Evolutionary conservation across 176 grass and related monocot species (phyloP).

Genomic region (Oryza punctata): DNA sequence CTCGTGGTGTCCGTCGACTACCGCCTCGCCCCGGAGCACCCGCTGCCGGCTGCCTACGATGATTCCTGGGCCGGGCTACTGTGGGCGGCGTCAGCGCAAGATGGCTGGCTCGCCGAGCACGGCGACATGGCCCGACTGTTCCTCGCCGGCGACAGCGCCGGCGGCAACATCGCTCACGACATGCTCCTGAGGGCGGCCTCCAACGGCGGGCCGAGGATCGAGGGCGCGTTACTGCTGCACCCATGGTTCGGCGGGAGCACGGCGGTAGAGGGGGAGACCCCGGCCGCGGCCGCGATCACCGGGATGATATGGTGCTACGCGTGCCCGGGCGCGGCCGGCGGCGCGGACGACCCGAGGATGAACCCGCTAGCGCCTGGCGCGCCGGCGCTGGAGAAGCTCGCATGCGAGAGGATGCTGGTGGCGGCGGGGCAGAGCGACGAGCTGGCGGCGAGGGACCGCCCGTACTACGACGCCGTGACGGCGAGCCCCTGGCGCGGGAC

Average conservation of each 20-base stretch:
- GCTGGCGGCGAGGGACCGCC: conserved; percentile 23
- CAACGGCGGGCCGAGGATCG: conserved; percentile 22
- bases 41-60: conserved; percentile 56
- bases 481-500: not conserved
- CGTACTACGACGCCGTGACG: conserved; percentile 31
- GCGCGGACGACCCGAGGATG: conserved; percentile 47
- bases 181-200: conserved; percentile 25
- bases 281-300: not conserved
- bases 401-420: conserved; percentile 44
- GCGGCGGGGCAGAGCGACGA: conserved; percentile 28
- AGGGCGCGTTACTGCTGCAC: conserved; percentile 49
- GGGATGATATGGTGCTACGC: conserved; percentile 45
- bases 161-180: conserved; percentile 74
- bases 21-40: conserved; percentile 63
- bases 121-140: conserved; percentile 55
- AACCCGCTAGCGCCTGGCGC: conserved; percentile 44
- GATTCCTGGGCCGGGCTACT: conserved; percentile 45
- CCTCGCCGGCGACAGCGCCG: conserved; percentile 63
- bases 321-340: conserved; percentile 38
- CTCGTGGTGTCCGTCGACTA: conserved; percentile 50
- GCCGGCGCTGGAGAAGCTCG: conserved; percentile 31
- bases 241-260: conserved; percentile 48
- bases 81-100: conserved; percentile 46
- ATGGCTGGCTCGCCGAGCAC: conserved; percentile 52
- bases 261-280: conserved; percentile 22